Evolutionary conservation across 208 protist genomes (phyloP).

Genomic region (Perkinsela sp.): DNA sequence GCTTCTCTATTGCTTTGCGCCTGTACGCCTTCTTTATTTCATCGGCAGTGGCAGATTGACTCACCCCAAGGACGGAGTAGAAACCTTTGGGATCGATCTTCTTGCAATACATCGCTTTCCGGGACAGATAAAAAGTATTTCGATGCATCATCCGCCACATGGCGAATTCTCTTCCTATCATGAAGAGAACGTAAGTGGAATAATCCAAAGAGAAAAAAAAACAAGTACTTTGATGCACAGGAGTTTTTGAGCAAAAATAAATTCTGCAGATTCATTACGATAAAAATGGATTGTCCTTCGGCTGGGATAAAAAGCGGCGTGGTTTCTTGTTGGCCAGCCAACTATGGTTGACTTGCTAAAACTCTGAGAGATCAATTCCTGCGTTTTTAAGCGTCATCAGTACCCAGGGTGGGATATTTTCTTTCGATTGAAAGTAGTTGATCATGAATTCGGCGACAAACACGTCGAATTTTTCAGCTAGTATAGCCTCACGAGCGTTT

Average conservation of each 20-base stretch:
- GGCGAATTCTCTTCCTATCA: too few relatives aligned
- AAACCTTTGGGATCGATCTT: conserved; percentile 25
- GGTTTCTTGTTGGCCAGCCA: too few relatives aligned
- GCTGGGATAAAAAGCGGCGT: too few relatives aligned
- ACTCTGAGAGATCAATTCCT: not conserved
- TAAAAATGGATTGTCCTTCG: too few relatives aligned
- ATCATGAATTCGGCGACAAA: conserved; percentile 3
- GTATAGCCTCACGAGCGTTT: conserved; percentile 17
- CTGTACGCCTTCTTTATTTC: conserved; percentile 66
- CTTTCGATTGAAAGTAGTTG: not conserved
- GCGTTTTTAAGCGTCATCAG: not conserved
- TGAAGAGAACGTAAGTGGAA: too few relatives aligned
- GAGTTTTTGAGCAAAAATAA: too few relatives aligned
- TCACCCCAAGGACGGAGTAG: conserved; percentile 53
- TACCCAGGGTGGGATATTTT: not conserved
- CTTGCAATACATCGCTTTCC: not conserved
- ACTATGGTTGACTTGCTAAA: too few relatives aligned
- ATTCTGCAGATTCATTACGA: too few relatives aligned
- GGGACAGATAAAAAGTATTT: too few relatives aligned
- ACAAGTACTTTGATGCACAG: too few relatives aligned
- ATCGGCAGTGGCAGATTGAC: conserved; percentile 15
- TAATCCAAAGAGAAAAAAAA: too few relatives aligned
- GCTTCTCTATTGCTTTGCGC: conserved; percentile 52
- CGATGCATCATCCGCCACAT: too few relatives aligned
- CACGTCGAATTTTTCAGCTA: conserved; percentile 2